Evolutionary conservation across 2,329 filamentous ascomycete genomes (phyloP), one percentile per base, ranked within the genome.

Genomic region (Ophiostoma sp.): DNA sequence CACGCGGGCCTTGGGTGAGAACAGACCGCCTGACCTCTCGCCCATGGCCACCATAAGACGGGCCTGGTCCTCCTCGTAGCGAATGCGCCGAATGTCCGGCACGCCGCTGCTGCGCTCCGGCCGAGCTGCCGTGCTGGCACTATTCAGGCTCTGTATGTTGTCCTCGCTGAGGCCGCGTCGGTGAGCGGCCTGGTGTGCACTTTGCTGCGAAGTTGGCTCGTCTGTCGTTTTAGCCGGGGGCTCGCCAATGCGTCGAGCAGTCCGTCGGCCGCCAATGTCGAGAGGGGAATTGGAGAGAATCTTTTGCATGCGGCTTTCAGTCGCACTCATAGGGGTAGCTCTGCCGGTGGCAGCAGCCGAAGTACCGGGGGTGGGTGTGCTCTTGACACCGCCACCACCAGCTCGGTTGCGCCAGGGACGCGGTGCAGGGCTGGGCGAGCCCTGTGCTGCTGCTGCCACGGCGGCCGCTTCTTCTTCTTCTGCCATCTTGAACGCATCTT

Each of bases 341-440:
- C 47, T 40, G 40, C 40, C 52, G 16, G 41, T 27, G 67, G n/a
- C 65, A 2, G 63, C 65, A 3, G 45, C 40, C 16, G 49, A n/a
- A 11, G 58, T 36, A 5, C 27, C 36, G n/a, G 68, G 69, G 36
- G 42, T 80, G 18, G 64, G 66, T 11, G 65, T 69, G 47, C 64
- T 49, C n/a, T 68, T 44, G 45, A 38, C 4, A 36, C 60, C 60
- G 8, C 67, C 58, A 7, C 52, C 76, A 18, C 78, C 76, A 0
- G 75, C 73, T 1, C 75, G 64, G 18, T 75, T 73, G 12, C 80
- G 79, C 78, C 81, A 81, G 7, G 77, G 73, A 44, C 83, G 76
- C 1, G 83, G 83, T 0, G 83, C 83, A 0, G 83, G 83, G 67
- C 83, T 85, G 0, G 83, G 83, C 1, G 82, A 84, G 18, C 78